Conservation (phyloP, 2,329 filamentous ascomycete genomes). For the Anthostomella pinea region DNA sequence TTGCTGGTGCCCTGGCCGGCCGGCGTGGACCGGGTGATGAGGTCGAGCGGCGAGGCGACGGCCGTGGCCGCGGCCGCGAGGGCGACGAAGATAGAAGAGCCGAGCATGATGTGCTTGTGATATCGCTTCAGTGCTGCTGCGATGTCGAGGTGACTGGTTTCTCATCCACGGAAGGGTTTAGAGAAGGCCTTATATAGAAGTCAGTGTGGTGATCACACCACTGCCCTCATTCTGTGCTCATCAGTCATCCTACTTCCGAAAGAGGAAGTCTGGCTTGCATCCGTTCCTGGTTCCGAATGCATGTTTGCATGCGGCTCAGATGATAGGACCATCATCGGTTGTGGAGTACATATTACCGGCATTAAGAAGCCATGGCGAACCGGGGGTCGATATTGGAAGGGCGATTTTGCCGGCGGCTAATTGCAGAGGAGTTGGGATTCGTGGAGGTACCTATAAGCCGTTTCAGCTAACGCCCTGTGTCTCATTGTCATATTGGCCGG, state of each 20-base stretch:
- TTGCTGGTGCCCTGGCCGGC: constrained; percentile 40
- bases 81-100: constrained; percentile 27
- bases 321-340: constrained; percentile 9
- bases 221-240: background rate
- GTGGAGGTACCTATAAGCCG: too few relatives aligned
- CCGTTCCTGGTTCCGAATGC: constrained; percentile 18
- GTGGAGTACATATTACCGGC: constrained; percentile 17
- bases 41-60: constrained; percentile 29
- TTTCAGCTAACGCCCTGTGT: too few relatives aligned
- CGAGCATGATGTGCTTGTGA: constrained; percentile 20
- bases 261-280: constrained; percentile 12
- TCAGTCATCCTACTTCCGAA: constrained; percentile 11
- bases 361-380: constrained; percentile 11
- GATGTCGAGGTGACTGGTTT: too few relatives aligned
- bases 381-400: constrained; percentile 19
- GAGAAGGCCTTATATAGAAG: constrained; percentile 14
- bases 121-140: background rate
- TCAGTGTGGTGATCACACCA: background rate
- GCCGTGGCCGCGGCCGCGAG: constrained; percentile 26
- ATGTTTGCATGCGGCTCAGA: background rate
- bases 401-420: constrained; percentile 25
- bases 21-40: constrained; percentile 26
- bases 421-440: too few relatives aligned
- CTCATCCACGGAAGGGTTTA: too few relatives aligned
- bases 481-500: too few relatives aligned